These are phyloP conservation scores for Diutina ranongensis DNA, from an alignment of 1,139 yeast species.

Conservation along the genomic window DNA sequence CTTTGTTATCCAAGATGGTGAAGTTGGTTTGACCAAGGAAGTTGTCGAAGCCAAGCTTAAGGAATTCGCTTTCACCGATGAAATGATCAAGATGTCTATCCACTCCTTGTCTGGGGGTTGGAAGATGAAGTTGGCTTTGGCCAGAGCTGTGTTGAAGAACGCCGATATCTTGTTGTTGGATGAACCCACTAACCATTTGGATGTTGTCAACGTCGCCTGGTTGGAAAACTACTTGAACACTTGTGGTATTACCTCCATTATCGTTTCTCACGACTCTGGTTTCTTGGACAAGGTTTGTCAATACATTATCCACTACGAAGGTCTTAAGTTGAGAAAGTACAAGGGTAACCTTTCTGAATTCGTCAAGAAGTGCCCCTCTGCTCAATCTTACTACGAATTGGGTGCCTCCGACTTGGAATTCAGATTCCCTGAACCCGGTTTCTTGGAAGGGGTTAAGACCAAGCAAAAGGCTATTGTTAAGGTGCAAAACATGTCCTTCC, in stretches of 20 bases:
- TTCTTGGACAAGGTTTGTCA: slow-evolving; percentile 96
- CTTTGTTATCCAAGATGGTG: slow-evolving; percentile 75
- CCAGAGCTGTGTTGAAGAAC: slow-evolving; percentile 97
- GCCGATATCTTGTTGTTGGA: slow-evolving; percentile 96
- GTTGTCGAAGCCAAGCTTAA: slow-evolving; percentile 61
- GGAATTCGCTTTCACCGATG: slow-evolving; percentile 88
- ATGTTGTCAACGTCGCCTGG: slow-evolving; percentile 98
- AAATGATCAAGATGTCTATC: slow-evolving; percentile 86
- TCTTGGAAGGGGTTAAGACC: slow-evolving; percentile 99
- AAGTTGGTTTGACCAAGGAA: slow-evolving; percentile 63
- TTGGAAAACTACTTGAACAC: slow-evolving; percentile 97
- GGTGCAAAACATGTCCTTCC: slow-evolving; percentile 94
- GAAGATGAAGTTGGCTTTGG: slow-evolving; percentile 99
- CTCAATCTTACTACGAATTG: slow-evolving; percentile 96
- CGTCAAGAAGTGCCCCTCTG: slow-evolving; percentile 97
- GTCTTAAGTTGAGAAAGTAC: slow-evolving; percentile 98
- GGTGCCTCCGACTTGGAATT: slow-evolving; percentile 96
- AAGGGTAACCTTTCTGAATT: slow-evolving; percentile 98
- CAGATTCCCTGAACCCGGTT: slow-evolving; percentile 99
- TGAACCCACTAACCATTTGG: slow-evolving; percentile 99
- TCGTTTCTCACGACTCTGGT: slow-evolving; percentile 99
- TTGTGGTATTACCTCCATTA: slow-evolving; percentile 95
- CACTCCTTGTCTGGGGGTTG: slow-evolving; percentile 99
- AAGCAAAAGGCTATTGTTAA: slow-evolving; percentile 99
- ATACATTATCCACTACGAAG: slow-evolving; percentile 99